phyloP scores from a whole-genome alignment of 345 rosid species.

The Fremontodendron californicum region DNA sequence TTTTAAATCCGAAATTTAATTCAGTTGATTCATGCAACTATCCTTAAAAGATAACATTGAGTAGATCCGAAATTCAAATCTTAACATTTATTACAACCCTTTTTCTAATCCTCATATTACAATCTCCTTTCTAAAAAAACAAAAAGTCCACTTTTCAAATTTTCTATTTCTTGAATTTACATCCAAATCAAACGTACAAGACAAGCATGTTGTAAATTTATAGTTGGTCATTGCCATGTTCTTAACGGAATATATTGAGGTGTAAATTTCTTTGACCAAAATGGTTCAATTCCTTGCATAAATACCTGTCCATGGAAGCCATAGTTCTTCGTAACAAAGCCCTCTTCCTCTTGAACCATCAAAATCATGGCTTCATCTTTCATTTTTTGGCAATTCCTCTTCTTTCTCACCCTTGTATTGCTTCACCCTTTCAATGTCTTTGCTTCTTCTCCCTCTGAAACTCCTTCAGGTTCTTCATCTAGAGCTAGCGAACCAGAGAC shows the following conservation, averaged over 20 bases:
- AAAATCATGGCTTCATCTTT: not conserved
- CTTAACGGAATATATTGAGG: not conserved
- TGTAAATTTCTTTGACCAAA: not conserved
- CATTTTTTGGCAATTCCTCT: not conserved
- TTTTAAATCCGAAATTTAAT: no score
- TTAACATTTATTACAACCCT: no score
- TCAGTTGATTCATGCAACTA: no score
- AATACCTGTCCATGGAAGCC: not conserved
- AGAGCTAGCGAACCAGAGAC: not conserved
- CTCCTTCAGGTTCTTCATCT: no score
- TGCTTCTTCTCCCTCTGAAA: no score
- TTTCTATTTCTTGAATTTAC: no score
- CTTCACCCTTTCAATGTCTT: not conserved
- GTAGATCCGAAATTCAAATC: no score
- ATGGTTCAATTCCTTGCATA: not conserved
- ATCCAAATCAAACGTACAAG: not conserved
- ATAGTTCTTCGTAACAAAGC: not conserved
- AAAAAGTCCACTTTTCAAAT: no score
- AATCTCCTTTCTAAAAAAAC: no score
- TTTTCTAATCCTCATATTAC: no score
- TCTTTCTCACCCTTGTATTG: not conserved
- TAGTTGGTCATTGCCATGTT: not conserved
- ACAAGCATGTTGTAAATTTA: not conserved
- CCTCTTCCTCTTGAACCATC: not conserved
- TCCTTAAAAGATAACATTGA: no score